phyloP scores from a whole-genome alignment of 306 rosid genomes.

The Hylodesmum podocarpum region DNA sequence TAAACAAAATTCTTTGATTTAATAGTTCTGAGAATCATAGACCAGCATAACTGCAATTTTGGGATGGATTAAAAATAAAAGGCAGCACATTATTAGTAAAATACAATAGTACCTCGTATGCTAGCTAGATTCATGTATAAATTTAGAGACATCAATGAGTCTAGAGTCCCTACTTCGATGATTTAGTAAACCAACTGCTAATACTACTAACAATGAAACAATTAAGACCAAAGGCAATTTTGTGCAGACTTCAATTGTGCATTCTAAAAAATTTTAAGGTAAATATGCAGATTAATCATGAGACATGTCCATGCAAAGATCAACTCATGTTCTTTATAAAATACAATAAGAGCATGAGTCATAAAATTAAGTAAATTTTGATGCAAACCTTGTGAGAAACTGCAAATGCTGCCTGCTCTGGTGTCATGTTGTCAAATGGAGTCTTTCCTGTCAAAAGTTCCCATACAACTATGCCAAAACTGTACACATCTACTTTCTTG shows the following conservation, averaged over 20 bases:
- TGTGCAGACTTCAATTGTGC: constrained; percentile 10
- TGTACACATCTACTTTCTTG: constrained; percentile 92
- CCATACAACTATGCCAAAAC: constrained; percentile 97
- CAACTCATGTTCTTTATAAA: neutral
- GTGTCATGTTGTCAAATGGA: constrained; percentile 93
- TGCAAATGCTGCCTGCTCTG: constrained; percentile 99
- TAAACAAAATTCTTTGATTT: neutral
- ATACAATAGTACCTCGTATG: neutral
- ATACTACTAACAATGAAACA: neutral
- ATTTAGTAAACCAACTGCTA: neutral
- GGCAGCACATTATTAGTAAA: neutral
- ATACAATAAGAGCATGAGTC: neutral
- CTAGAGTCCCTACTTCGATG: neutral
- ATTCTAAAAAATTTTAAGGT: neutral
- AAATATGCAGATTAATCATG: constrained; percentile 7
- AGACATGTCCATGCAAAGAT: neutral
- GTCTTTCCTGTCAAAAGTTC: constrained; percentile 85
- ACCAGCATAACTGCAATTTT: neutral
- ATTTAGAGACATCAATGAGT: neutral
- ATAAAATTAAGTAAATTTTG: constrained; percentile 6
- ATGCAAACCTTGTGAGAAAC: constrained; percentile 82
- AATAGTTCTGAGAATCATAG: neutral
- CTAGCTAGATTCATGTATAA: neutral
- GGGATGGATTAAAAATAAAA: neutral
- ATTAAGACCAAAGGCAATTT: neutral